A percentile compares a stretch with the other conserved stretches of the same genome.
These are phyloP conservation scores for Fusarium camptoceras DNA, from an alignment of 2,329 filamentous ascomycete species.

Conservation along the genomic window DNA sequence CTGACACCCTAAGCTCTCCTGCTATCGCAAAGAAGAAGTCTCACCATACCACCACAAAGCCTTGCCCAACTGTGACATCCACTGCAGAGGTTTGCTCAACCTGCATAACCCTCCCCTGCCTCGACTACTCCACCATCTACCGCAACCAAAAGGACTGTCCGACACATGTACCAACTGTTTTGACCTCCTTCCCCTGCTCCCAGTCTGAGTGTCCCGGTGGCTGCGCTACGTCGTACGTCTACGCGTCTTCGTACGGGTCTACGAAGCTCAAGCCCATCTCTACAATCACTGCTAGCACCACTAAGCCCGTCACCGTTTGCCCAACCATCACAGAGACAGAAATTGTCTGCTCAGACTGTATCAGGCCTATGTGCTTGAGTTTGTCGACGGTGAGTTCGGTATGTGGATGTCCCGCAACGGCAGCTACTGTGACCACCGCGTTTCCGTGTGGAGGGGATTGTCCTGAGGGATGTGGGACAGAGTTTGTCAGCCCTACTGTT, in stretches of 20 bases:
- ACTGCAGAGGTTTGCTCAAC: conserved; percentile 51
- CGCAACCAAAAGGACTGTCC: conserved; percentile 48
- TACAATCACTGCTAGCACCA: not conserved
- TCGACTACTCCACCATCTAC: conserved; percentile 49
- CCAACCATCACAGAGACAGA: conserved; percentile 51
- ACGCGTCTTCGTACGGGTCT: conserved; percentile 28
- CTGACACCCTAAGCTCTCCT: conserved; percentile 22
- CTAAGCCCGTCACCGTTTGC: conserved; percentile 35
- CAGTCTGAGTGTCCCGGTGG: conserved; percentile 39
- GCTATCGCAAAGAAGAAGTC: conserved; percentile 13
- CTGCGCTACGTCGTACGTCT: conserved; percentile 44
- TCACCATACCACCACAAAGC: not conserved
- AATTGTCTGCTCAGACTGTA: conserved; percentile 52
- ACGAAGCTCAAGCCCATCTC: conserved; percentile 2
- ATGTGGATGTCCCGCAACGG: conserved; percentile 49
- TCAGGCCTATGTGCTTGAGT: conserved; percentile 47
- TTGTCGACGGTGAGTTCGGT: conserved; percentile 49
- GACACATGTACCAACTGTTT: conserved; percentile 44
- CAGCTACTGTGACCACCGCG: conserved; percentile 47
- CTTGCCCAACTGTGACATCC: conserved; percentile 52
- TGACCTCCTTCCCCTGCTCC: conserved; percentile 41
- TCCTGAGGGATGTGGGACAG: conserved; percentile 47
- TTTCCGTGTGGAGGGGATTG: conserved; percentile 46
- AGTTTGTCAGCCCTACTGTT: conserved; percentile 44
- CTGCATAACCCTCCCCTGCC: conserved; percentile 49